Evolutionary conservation across 164 flowering plant genomes (phyloP).

Genomic region (Stephania japonica): DNA sequence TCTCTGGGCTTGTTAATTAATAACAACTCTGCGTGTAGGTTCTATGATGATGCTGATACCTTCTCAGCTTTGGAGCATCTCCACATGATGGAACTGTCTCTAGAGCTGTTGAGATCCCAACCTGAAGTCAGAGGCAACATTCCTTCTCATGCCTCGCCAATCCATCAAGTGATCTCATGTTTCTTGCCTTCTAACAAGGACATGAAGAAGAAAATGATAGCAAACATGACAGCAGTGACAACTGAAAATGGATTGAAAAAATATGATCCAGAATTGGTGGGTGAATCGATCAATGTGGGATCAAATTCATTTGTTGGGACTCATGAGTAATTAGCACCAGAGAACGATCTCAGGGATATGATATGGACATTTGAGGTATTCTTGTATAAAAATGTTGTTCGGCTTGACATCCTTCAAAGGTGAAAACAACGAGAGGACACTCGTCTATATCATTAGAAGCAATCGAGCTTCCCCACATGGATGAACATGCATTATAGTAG

Average conservation of each 20-base stretch:
- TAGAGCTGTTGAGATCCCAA: slow-evolving; percentile 37
- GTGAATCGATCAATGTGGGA: slow-evolving; percentile 59
- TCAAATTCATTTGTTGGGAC: slow-evolving; percentile 91
- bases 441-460: slow-evolving; percentile 61
- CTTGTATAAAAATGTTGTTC: slow-evolving; percentile 62
- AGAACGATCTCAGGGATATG: slow-evolving; percentile 77
- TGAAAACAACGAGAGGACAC: slow-evolving; percentile 74
- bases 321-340: slow-evolving; percentile 90
- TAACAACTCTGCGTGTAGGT: slow-evolving; percentile 33
- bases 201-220: neutral
- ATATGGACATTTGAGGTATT: slow-evolving; percentile 91
- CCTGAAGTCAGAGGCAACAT: slow-evolving; percentile 12
- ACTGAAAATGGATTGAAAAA: slow-evolving; percentile 14
- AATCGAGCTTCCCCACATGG: slow-evolving; percentile 51
- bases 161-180: slow-evolving; percentile 74
- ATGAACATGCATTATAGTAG: slow-evolving; percentile 25
- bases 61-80: slow-evolving; percentile 76
- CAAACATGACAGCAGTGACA: slow-evolving; percentile 3
- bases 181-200: slow-evolving; percentile 30
- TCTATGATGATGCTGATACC: slow-evolving; percentile 72
- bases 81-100: slow-evolving; percentile 86
- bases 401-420: slow-evolving; percentile 86
- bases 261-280: slow-evolving; percentile 46
- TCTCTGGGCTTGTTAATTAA: neutral
- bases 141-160: slow-evolving; percentile 48